Conservation (phyloP, 352 stramenopile genomes). For the Phytopythium litorale region DNA sequence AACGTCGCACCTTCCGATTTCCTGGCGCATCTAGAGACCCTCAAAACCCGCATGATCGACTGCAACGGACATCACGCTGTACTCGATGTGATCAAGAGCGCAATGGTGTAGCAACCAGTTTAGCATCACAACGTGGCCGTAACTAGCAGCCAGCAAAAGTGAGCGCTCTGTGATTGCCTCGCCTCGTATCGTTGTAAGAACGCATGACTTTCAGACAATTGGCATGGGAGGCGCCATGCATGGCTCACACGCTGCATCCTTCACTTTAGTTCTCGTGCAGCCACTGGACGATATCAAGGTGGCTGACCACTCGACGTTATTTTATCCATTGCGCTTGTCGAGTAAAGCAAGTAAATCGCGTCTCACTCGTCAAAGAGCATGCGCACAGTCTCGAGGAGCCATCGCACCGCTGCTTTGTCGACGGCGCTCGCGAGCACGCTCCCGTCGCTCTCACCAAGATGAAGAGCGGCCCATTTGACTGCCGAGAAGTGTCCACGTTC, state of each 20-base stretch:
- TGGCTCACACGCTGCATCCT: background rate
- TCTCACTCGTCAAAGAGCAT: background rate
- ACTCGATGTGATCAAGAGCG: background rate
- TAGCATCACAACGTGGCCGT: background rate
- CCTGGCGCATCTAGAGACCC: background rate
- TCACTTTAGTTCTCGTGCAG: background rate
- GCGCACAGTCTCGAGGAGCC: background rate
- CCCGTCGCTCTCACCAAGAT: background rate
- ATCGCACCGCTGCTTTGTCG: background rate
- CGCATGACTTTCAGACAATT: background rate
- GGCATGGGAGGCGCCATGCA: background rate
- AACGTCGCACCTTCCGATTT: background rate
- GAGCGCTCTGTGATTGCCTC: background rate
- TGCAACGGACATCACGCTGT: background rate
- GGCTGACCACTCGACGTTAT: background rate
- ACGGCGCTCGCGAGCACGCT: background rate
- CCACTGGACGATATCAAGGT: slow-evolving; percentile 1
- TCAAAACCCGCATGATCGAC: background rate
- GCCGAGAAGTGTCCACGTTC: background rate
- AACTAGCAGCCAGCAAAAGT: background rate
- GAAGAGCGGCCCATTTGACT: background rate
- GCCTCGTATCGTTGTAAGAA: background rate
- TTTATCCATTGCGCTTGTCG: background rate
- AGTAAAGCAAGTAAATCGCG: background rate
- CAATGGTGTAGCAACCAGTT: background rate